Evolutionary conservation across 208 protist species (phyloP), one percentile per base, ranked within the genome.

Genomic region (Trypanosoma avium): DNA sequence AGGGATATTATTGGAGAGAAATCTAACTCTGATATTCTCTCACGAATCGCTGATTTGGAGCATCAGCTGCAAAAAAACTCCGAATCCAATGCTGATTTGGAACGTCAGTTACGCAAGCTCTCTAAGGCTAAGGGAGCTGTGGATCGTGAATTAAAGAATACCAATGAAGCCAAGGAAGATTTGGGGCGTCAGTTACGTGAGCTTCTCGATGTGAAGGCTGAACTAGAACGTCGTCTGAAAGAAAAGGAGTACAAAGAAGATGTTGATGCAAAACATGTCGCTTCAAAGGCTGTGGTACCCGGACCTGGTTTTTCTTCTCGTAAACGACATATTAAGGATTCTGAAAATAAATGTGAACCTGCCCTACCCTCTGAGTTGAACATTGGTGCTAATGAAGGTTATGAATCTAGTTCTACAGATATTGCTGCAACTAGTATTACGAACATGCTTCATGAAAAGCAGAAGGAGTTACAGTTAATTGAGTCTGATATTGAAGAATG

Each of bases 401-500:
- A n/a, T n/a, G n/a, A n/a, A n/a, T n/a, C n/a, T n/a, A n/a, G n/a
- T n/a, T n/a, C n/a, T n/a, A n/a, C n/a, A n/a, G n/a, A n/a, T n/a
- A n/a, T n/a, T n/a, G n/a, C n/a, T n/a, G n/a, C n/a, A n/a, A n/a
- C n/a, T n/a, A n/a, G n/a, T n/a, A n/a, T n/a, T n/a, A n/a, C n/a
- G n/a, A n/a, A n/a, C n/a, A n/a, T n/a, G n/a, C n/a, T n/a, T n/a
- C n/a, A n/a, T n/a, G n/a, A n/a, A n/a, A n/a, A n/a, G n/a, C n/a
- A n/a, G 24, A 33, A 50, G 54, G 33, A 60, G 36, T 12, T 69
- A 6, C 29, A 70, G 13, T 38, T 29, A 9, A n/a, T n/a, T n/a
- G n/a, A n/a, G n/a, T n/a, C n/a, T n/a, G n/a, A n/a, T n/a, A n/a
- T n/a, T n/a, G n/a, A n/a, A n/a, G n/a, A n/a, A n/a, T n/a, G n/a